phyloP scores from a whole-genome alignment of 345 rosid species.

The Eucalyptus sp. region DNA sequence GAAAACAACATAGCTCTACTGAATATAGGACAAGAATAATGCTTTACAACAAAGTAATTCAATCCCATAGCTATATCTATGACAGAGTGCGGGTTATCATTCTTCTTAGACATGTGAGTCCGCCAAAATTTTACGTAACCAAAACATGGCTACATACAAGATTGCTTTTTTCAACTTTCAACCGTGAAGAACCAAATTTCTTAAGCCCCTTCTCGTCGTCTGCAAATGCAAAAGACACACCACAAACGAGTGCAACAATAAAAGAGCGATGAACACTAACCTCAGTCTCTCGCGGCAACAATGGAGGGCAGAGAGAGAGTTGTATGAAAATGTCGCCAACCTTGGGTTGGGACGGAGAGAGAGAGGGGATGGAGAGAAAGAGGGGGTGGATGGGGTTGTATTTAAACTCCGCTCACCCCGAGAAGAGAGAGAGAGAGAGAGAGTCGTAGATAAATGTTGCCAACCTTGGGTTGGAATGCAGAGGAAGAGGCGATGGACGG shows the following conservation, averaged over 20 bases:
- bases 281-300: not conserved
- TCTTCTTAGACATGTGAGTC: not conserved
- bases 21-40: too few relatives aligned
- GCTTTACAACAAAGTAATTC: not conserved
- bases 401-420: not conserved
- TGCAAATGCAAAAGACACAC: not conserved
- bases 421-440: not conserved
- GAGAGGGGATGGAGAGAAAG: not conserved
- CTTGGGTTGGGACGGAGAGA: not conserved
- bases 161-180: not conserved
- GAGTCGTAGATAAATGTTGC: not conserved
- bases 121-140: not conserved
- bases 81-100: not conserved
- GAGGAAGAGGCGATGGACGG: not conserved
- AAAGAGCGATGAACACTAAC: not conserved
- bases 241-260: not conserved
- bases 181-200: not conserved
- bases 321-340: not conserved
- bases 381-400: not conserved
- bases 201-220: not conserved
- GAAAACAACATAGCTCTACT: not conserved
- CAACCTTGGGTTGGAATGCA: too few relatives aligned
- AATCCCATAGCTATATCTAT: not conserved
- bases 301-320: not conserved
- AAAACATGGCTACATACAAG: not conserved